Evolutionary conservation across 805 yeast genomes (phyloP).

Genomic region (Starmerella geochares): DNA sequence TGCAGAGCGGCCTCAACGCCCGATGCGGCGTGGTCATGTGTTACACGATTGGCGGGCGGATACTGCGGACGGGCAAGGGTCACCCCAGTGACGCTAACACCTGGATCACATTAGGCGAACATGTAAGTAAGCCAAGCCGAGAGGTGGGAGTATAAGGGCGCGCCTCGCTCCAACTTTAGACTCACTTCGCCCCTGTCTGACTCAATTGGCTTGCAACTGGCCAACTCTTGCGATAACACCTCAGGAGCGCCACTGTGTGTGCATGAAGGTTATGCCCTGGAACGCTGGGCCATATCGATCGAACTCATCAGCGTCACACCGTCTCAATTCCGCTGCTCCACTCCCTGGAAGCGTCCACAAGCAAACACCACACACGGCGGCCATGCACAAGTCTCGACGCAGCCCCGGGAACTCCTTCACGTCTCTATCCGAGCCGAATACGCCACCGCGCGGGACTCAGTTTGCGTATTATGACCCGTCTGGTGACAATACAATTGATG

Average conservation of each 20-base stretch:
- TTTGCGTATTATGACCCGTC: neutral
- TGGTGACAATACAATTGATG: neutral
- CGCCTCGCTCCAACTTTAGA: neutral
- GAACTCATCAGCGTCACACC: neutral
- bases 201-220: neutral
- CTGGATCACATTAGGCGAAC: neutral
- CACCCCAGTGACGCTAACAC: neutral
- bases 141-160: neutral
- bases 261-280: neutral
- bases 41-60: neutral
- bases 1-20: neutral
- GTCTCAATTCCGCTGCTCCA: neutral
- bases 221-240: neutral
- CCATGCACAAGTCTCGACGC: neutral
- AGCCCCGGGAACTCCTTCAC: neutral
- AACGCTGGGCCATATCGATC: constrained; percentile 6
- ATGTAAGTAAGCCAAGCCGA: constrained; percentile 4
- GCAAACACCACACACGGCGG: neutral
- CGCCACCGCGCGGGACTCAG: neutral
- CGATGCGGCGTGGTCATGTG: constrained; percentile 1
- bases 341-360: neutral
- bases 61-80: constrained; percentile 2
- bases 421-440: neutral
- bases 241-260: neutral
- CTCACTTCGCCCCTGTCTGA: neutral